phyloP scores from a whole-genome alignment of 78 protist species.

The Neovahlkampfia damariscottae region DNA sequence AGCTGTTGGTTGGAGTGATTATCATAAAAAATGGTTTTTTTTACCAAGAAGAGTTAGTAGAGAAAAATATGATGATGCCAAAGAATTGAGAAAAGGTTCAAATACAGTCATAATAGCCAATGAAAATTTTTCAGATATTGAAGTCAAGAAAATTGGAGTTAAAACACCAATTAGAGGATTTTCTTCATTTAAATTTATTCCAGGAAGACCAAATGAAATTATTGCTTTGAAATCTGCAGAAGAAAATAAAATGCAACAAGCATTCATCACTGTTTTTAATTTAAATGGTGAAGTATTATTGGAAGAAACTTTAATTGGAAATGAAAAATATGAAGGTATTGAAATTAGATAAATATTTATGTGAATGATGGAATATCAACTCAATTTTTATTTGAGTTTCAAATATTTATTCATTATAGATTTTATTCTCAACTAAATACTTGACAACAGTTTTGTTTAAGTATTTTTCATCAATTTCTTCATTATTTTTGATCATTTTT shows the following conservation, averaged over 20 bases:
- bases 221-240: slow-evolving; percentile 31
- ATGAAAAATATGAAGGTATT: slow-evolving; percentile 31
- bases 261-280: slow-evolving; percentile 14
- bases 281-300: slow-evolving; percentile 11
- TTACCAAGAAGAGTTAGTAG: slow-evolving; percentile 37
- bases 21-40: slow-evolving; percentile 27
- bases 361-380: no score
- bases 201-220: slow-evolving; percentile 14
- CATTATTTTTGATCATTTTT: no score
- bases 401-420: no score
- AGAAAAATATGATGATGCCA: slow-evolving; percentile 33
- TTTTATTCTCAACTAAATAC: no score
- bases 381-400: no score
- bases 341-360: slow-evolving; percentile 6
- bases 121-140: slow-evolving; percentile 3
- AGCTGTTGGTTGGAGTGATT: slow-evolving; percentile 19
- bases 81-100: slow-evolving; percentile 28
- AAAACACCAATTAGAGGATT: slow-evolving; percentile 21
- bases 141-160: not conserved
- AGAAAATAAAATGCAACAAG: not conserved
- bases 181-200: slow-evolving; percentile 12
- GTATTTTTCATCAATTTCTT: no score
- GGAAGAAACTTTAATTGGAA: slow-evolving; percentile 11
- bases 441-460: no score
- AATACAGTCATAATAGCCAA: slow-evolving; percentile 10